Base-by-base conservation (phyloP, 2,329 filamentous ascomycete genomes). In the Neofusicoccum umdonicola region DNA sequence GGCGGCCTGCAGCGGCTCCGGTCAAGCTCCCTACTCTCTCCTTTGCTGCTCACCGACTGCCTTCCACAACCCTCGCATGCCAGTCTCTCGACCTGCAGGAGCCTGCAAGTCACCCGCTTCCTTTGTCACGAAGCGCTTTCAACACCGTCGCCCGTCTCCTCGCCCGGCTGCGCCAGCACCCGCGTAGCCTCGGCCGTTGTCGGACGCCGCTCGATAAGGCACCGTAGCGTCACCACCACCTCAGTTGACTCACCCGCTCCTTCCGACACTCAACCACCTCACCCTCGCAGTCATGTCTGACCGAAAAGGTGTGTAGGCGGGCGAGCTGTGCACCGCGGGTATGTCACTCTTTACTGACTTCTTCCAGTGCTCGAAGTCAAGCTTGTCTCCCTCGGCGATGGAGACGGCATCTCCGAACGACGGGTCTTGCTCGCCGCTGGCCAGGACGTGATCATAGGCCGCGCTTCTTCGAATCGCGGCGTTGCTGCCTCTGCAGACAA, bases 401-500 rank as follows among this genome's bases (percentile, higher is more conserved):
- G 79, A 70, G 82, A 84, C 69, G 67, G 68, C 60, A 69, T 73
- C 63, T 58, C 66, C 47, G 67, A 70, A 19, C 76, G 77, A 58
- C 70, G 70, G 52, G 70, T 79, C 60, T 67, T 71, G 51, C 66
- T 78, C 42, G 51, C 62, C 3, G 66, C 74, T 7, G 68, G 68
- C 48, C 42, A 70, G 9, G 68, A 67, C 9, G 68, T 79, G 35
- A 69, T 69, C 22, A 75, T 83, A 67, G 80, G 80, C 39, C 80
- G 81, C 27, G 74, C 80, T 0, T 83, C 81, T 11, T 76, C 71
- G 62, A 60, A 65, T 35, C 63, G 63, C 67, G 82, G 76, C 45
- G 76, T 80, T 45, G 71, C 75, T 62, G 73, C 80, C 69, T 72
- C 76, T 66, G 42, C 69, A 4, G 75, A 84, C 68, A 92, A 92